These are phyloP conservation scores for Zymoseptoria pseudotritici DNA, from an alignment of 2,329 filamentous ascomycete genomes.

Conservation along the genomic window DNA sequence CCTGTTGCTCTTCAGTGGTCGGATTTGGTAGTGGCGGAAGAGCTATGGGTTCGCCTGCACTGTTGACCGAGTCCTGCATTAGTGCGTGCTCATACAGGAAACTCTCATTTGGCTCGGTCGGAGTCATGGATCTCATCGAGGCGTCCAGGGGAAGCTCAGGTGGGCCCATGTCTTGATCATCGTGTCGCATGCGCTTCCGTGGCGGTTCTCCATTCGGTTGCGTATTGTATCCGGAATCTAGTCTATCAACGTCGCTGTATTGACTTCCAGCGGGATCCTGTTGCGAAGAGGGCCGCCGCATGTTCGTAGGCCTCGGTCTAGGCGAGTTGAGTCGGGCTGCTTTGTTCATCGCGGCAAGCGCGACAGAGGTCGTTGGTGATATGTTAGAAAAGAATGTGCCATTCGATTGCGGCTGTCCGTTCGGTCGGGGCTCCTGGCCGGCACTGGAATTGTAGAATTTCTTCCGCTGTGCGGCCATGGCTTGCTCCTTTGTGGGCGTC, in stretches of 20 bases:
- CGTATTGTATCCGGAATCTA: conserved; percentile 62
- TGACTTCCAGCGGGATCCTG: conserved; percentile 69
- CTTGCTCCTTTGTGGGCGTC: conserved; percentile 96
- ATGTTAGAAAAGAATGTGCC: conserved; percentile 98
- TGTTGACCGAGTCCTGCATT: conserved; percentile 29
- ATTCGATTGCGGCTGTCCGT: conserved; percentile 40
- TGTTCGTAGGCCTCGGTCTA: conserved; percentile 59
- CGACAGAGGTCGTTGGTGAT: conserved; percentile 83
- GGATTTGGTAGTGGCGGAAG: conserved; percentile 58
- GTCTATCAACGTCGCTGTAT: conserved; percentile 54
- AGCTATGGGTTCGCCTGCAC: conserved; percentile 51
- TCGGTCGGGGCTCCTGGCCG: conserved; percentile 53
- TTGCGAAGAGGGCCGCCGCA: conserved; percentile 60
- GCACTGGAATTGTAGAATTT: conserved; percentile 69
- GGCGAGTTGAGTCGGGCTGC: conserved; percentile 82
- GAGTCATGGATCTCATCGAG: conserved; percentile 57
- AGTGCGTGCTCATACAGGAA: conserved; percentile 55
- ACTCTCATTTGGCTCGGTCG: conserved; percentile 73
- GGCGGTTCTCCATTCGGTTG: conserved; percentile 62
- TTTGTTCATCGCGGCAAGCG: conserved; percentile 93
- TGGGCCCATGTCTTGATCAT: conserved; percentile 27
- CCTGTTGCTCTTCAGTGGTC: conserved; percentile 58
- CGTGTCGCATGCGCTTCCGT: conserved; percentile 62
- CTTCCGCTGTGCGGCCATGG: conserved; percentile 88
- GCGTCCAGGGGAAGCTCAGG: conserved; percentile 38